phyloP scores from a whole-genome alignment of 1,284 basidiomycete genomes.

The Trichosporon asahii region DNA sequence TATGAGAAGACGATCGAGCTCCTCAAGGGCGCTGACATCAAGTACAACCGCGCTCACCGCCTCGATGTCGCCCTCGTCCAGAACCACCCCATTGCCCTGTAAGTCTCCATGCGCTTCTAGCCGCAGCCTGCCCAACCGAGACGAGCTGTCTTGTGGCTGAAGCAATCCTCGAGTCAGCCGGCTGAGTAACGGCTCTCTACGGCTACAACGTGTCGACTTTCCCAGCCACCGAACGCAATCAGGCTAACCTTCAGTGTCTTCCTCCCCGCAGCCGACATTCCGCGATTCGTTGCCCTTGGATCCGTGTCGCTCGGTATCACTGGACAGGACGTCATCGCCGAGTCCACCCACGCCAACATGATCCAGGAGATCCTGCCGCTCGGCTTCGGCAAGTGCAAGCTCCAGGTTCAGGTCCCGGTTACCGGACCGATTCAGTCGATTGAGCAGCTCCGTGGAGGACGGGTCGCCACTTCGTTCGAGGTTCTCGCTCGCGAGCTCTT shows the following conservation, averaged over 20 bases:
- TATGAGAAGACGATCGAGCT: conserved; percentile 89
- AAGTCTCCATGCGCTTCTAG: conserved; percentile 33
- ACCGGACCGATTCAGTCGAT: conserved; percentile 64
- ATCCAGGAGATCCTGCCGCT: conserved; percentile 80
- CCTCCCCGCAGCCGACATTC: conserved; percentile 94
- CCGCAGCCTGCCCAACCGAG: no score
- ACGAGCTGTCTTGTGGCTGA: no score
- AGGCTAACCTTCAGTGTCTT: conserved; percentile 68
- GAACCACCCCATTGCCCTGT: conserved; percentile 92
- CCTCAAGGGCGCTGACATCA: conserved; percentile 88
- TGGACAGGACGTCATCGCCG: conserved; percentile 97
- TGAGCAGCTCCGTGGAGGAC: conserved; percentile 80
- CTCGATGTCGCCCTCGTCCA: conserved; percentile 88
- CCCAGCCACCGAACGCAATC: background rate
- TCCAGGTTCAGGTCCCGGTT: conserved; percentile 95
- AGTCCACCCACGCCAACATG: conserved; percentile 71
- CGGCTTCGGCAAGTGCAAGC: conserved; percentile 88
- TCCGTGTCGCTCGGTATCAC: conserved; percentile 64
- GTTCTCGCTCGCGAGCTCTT: conserved; percentile 81
- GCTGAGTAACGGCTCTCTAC: background rate
- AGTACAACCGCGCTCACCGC: conserved; percentile 83
- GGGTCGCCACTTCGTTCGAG: conserved; percentile 93
- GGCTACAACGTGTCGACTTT: background rate
- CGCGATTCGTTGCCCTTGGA: conserved; percentile 96
- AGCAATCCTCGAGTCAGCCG: conserved; percentile 3